Percentiles rank a stretch among this genome's conserved stretches.
These are phyloP conservation scores for Boletus fagicola DNA, from an alignment of 768 basidiomycete species.

Conservation along the genomic window DNA sequence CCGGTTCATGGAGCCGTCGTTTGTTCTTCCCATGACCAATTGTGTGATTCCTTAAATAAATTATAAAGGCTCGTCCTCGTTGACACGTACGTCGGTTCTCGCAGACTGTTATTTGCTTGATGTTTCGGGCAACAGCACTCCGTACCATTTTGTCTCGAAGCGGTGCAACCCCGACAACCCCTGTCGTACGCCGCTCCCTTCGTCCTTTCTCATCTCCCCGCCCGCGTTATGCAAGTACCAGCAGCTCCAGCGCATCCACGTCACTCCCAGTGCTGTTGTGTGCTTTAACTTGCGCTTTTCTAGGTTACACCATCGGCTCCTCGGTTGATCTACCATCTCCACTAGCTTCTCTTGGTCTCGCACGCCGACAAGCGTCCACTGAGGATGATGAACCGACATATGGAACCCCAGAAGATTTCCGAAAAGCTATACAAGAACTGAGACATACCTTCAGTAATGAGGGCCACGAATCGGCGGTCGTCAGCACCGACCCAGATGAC, in stretches of 20 bases:
- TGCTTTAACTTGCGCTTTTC: constrained; percentile 16
- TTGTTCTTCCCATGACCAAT: neutral
- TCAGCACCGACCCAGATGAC: constrained; percentile 53
- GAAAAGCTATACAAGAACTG: constrained; percentile 52
- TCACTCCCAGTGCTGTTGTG: constrained; percentile 13
- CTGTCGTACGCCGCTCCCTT: neutral
- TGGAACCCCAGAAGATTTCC: constrained; percentile 53
- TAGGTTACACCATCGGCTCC: constrained; percentile 26
- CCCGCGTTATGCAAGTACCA: constrained; percentile 13
- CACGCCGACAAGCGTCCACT: neutral
- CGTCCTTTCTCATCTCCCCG: neutral
- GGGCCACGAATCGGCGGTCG: constrained; percentile 14
- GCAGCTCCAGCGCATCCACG: neutral
- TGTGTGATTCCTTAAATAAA: neutral
- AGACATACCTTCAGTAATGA: constrained; percentile 32
- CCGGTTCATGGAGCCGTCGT: neutral
- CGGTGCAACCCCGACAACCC: neutral
- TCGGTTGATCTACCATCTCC: constrained; percentile 2
- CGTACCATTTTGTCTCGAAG: constrained; percentile 3
- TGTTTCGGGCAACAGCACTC: constrained; percentile 15
- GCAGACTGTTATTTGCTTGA: neutral
- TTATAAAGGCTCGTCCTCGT: neutral
- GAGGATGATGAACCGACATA: constrained; percentile 35
- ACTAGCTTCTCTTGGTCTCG: constrained; percentile 5
- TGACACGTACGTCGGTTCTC: neutral